These are phyloP conservation scores for Paraconiothyrium brasiliense DNA, from an alignment of 2,329 filamentous ascomycete species.

Conservation along the genomic window DNA sequence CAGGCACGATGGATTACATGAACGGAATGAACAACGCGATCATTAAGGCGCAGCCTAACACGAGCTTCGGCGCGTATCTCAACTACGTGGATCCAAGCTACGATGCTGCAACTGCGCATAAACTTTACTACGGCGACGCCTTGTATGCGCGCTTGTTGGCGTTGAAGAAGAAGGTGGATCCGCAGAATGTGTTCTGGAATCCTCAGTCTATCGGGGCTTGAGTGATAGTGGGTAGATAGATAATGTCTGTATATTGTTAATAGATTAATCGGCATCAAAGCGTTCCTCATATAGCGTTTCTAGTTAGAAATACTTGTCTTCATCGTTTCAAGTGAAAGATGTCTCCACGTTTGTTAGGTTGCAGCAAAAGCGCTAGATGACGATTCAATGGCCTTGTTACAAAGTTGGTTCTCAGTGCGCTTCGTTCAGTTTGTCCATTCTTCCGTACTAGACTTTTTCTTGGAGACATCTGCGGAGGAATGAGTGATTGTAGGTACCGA, in stretches of 20 bases:
- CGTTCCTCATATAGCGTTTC: too few relatives aligned
- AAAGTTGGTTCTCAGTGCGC: too few relatives aligned
- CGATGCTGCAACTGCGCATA: conserved; percentile 56
- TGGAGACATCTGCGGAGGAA: too few relatives aligned
- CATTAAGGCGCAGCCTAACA: conserved; percentile 46
- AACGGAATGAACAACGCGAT: conserved; percentile 55
- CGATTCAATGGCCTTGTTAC: too few relatives aligned
- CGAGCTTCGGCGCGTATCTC: conserved; percentile 60
- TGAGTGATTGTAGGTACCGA: too few relatives aligned
- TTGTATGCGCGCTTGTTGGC: conserved; percentile 46
- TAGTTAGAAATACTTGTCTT: too few relatives aligned
- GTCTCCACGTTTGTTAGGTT: too few relatives aligned
- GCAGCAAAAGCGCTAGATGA: too few relatives aligned
- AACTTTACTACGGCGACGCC: conserved; percentile 59
- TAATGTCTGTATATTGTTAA: neutral
- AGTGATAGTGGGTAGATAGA: conserved; percentile 38
- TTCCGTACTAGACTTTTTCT: too few relatives aligned
- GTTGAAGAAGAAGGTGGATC: conserved; percentile 54
- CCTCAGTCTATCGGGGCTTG: conserved; percentile 45
- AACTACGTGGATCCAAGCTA: conserved; percentile 65
- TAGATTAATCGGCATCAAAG: too few relatives aligned
- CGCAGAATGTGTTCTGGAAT: conserved; percentile 50
- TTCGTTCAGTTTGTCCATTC: too few relatives aligned
- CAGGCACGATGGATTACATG: conserved; percentile 43
- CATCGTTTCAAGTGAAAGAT: too few relatives aligned